Evolutionary conservation across 148 eudicot genomes (phyloP).

Genomic region (Cornus suecica): DNA sequence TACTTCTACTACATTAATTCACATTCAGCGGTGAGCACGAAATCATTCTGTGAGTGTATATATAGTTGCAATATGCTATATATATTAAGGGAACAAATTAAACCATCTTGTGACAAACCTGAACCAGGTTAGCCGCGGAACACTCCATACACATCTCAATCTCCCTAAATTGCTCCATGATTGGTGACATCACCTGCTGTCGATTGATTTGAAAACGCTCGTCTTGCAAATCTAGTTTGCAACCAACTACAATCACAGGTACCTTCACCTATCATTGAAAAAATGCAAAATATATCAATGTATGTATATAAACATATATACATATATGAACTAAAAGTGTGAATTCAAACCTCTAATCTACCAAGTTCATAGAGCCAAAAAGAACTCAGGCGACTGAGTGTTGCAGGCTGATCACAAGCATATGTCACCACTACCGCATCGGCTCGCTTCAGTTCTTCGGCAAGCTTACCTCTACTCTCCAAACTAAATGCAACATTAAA

Average conservation of each 20-base stretch:
- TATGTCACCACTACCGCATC: conserved; percentile 64
- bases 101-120: conserved; percentile 32
- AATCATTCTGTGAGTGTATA: neutral
- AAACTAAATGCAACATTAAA: conserved; percentile 29
- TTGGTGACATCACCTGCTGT: conserved; percentile 54
- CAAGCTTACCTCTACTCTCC: conserved; percentile 53
- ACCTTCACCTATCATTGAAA: conserved; percentile 38
- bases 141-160: conserved; percentile 71
- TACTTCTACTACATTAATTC: neutral
- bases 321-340: neutral
- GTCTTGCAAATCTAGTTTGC: conserved; percentile 56
- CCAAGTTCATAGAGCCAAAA: conserved; percentile 67
- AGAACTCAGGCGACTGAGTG: conserved; percentile 39
- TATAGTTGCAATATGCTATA: neutral
- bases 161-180: conserved; percentile 60
- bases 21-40: neutral
- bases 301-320: neutral
- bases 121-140: conserved; percentile 58
- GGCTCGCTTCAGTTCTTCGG: conserved; percentile 59
- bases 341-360: conserved; percentile 44
- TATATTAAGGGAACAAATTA: neutral
- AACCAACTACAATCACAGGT: conserved; percentile 60
- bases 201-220: conserved; percentile 31
- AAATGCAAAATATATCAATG: neutral
- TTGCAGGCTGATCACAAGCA: conserved; percentile 51